Percentiles rank a stretch among this genome's conserved stretches.
These are phyloP conservation scores for Elsinoe batatas DNA, from an alignment of 2,329 filamentous ascomycete genomes.

Conservation along the genomic window DNA sequence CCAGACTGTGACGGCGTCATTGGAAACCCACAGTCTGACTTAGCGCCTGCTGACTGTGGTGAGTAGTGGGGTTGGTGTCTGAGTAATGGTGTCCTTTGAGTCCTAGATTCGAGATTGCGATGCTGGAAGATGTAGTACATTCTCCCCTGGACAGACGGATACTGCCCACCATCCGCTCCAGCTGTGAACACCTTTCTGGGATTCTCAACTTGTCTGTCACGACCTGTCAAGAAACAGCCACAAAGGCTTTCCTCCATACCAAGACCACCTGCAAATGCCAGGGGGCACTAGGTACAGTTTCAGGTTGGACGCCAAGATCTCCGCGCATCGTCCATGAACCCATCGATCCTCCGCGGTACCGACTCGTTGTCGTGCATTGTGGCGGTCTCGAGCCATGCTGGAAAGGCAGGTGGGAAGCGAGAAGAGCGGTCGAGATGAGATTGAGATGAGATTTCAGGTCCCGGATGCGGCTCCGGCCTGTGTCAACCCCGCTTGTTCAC, in stretches of 20 bases:
- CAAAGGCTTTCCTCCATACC: background rate
- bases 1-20: conserved; percentile 7
- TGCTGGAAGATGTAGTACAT: no score
- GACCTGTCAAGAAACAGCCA: background rate
- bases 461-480: background rate
- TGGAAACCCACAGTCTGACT: conserved; percentile 4
- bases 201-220: background rate
- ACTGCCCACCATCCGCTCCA: no score
- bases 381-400: background rate
- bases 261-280: background rate
- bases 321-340: background rate
- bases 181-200: no score
- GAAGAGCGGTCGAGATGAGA: background rate
- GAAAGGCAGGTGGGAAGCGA: background rate
- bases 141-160: no score
- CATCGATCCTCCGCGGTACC: background rate
- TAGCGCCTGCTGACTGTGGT: conserved; percentile 2
- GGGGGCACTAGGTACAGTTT: conserved; percentile 3
- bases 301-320: conserved; percentile 8
- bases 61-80: background rate
- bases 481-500: background rate
- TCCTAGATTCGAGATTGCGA: background rate
- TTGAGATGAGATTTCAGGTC: background rate
- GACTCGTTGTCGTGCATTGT: background rate
- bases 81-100: background rate